Conservation (phyloP, 2,329 filamentous ascomycete genomes). For the Alternaria gansuensis region DNA sequence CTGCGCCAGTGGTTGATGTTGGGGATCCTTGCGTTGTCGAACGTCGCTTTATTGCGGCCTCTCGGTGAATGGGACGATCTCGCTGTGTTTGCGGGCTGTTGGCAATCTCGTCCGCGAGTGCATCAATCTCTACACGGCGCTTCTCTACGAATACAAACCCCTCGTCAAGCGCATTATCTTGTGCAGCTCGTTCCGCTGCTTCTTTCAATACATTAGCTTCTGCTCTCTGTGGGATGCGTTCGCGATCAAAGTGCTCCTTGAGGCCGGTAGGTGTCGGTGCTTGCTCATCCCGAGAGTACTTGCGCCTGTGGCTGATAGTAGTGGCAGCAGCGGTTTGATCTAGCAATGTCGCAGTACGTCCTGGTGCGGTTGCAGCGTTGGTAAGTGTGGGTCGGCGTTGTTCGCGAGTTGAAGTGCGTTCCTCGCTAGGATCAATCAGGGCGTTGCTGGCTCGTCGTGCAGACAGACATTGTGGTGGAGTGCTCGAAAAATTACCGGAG, state of each 20-base stretch:
- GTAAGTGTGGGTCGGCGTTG: conserved; percentile 56
- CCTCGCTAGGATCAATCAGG: conserved; percentile 45
- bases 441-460: conserved; percentile 47
- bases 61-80: conserved; percentile 60
- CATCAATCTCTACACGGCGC: conserved; percentile 93
- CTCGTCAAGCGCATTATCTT: conserved; percentile 88
- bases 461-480: conserved; percentile 37
- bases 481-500: conserved; percentile 39
- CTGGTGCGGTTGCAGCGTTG: conserved; percentile 58
- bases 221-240: conserved; percentile 53
- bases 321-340: conserved; percentile 48
- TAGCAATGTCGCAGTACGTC: conserved; percentile 51
- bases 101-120: conserved; percentile 92
- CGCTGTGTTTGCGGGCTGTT: conserved; percentile 72
- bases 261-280: conserved; percentile 58
- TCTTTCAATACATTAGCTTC: conserved; percentile 53
- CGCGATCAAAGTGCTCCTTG: conserved; percentile 59
- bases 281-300: conserved; percentile 63
- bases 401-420: conserved; percentile 52
- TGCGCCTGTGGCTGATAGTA: conserved; percentile 66
- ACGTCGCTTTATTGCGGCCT: conserved; percentile 73
- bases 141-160: conserved; percentile 98
- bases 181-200: conserved; percentile 72
- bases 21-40: conserved; percentile 80
- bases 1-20: conserved; percentile 73